Evolutionary conservation across 108 stramenopile species (phyloP), one percentile per base, ranked within the genome.

Genomic region (Pseudonitzschia multistriata): DNA sequence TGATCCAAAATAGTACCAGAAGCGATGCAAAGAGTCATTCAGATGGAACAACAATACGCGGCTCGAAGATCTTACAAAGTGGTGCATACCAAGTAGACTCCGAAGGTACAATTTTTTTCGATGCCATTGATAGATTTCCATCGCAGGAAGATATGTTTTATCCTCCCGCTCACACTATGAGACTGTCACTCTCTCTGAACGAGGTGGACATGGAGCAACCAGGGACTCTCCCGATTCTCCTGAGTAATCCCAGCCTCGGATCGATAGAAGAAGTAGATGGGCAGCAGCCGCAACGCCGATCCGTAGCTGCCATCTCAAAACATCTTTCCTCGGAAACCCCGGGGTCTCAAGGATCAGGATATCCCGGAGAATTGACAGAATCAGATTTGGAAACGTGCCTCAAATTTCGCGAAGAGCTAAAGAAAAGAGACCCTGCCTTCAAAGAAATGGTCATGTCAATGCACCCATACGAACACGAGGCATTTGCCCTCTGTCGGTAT

Each of bases 341-440:
- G 34, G 25, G 31, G 33, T 35, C 57, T 13, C 31, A 21, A 35
- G 34, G 57, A 14, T 13, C 19, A 59, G 71, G 71, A 49, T 72
- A 72, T 53, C 71, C 71, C 47, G 71, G 71, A 14, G 42, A 47
- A 31, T 31, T 72, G 35, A 65, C 62, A 13, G 71, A 72, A 49
- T n/a, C 22, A 14, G 71, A 72, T 0, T 19, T 72, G 14, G 63
- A 63, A 39, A 1, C 36, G 29, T 72, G 71, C 49, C 45, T 65
- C 0, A 22, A 72, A 64, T 72, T 72, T 35, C 71, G 71, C 6
- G 49, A 64, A n/a, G 14, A 52, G 22, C 25, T 67, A 4, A 63
- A 57, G 31, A 33, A 24, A 11, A 30, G 37, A 15, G 71, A 72
- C 27, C 22, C 49, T 21, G 63, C 62, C 4, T 72, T 63, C 45